These are phyloP conservation scores for Tilletia setariae DNA, from an alignment of 1,284 basidiomycete species.

Conservation along the genomic window DNA sequence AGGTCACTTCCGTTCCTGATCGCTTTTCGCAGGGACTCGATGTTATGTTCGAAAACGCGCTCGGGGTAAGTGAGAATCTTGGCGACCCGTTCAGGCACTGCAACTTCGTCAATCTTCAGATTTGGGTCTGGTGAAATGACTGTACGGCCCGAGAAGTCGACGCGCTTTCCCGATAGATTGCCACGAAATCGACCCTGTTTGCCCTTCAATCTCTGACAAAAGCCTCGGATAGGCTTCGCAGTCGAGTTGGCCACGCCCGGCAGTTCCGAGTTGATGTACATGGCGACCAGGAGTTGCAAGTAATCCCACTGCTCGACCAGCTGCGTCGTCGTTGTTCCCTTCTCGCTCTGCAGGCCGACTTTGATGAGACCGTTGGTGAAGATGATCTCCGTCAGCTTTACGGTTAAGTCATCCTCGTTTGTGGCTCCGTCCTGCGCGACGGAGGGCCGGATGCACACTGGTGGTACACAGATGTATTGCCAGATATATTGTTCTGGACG, in stretches of 20 bases:
- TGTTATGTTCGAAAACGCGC: slow-evolving; percentile 87
- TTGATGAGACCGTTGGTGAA: slow-evolving; percentile 92
- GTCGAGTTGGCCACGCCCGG: slow-evolving; percentile 63
- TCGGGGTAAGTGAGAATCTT: slow-evolving; percentile 96
- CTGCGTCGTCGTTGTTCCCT: slow-evolving; percentile 50
- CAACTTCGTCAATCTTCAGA: slow-evolving; percentile 78
- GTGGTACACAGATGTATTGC: slow-evolving; percentile 98
- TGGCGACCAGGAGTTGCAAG: slow-evolving; percentile 85
- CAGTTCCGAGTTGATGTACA: slow-evolving; percentile 98
- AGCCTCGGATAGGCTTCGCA: slow-evolving; percentile 62
- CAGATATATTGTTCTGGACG: slow-evolving; percentile 97
- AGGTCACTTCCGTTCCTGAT: slow-evolving; percentile 85
- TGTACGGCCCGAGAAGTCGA: slow-evolving; percentile 96
- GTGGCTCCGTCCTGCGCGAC: slow-evolving; percentile 79
- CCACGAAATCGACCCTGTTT: slow-evolving; percentile 99
- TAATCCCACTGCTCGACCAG: slow-evolving; percentile 91
- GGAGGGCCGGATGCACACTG: slow-evolving; percentile 93
- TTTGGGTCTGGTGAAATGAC: slow-evolving; percentile 99
- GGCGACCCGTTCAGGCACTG: slow-evolving; percentile 92
- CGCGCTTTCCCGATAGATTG: slow-evolving; percentile 96
- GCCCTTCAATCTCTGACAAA: slow-evolving; percentile 96
- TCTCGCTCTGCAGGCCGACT: slow-evolving; percentile 67
- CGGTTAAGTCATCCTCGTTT: slow-evolving; percentile 97
- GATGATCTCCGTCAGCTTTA: slow-evolving; percentile 95
- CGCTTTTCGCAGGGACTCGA: slow-evolving; percentile 72